Conservation (phyloP, 2,329 filamentous ascomycete species). For the Beauveria asiatica region DNA sequence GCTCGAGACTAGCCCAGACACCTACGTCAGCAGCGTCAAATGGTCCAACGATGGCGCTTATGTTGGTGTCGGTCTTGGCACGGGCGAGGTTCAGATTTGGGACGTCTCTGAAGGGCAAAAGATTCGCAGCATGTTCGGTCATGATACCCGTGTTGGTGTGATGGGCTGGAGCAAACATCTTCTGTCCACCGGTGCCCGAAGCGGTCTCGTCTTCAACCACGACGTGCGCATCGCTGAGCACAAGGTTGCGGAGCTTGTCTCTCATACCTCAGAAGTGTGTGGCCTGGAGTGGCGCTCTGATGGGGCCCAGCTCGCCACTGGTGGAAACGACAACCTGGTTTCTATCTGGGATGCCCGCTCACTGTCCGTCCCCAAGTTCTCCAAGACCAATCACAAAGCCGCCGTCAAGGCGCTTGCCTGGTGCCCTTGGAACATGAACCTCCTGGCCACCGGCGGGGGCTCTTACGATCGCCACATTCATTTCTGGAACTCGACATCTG, state of each 20-base stretch:
- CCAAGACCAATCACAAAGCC: constrained; percentile 98
- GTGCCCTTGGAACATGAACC: constrained; percentile 98
- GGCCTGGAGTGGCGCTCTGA: constrained; percentile 97
- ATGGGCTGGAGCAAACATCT: constrained; percentile 99
- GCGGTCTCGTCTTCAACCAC: constrained; percentile 94
- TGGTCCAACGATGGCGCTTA: constrained; percentile 98
- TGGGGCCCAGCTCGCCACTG: constrained; percentile 91
- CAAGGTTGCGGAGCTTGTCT: constrained; percentile 95
- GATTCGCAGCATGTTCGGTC: constrained; percentile 96
- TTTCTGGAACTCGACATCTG: constrained; percentile 99
- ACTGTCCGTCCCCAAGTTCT: constrained; percentile 90
- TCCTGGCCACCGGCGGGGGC: constrained; percentile 90
- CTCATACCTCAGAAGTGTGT: constrained; percentile 95
- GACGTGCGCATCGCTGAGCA: constrained; percentile 96
- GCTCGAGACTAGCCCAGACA: constrained; percentile 79
- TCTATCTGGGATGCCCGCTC: constrained; percentile 98
- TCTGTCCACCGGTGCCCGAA: constrained; percentile 88
- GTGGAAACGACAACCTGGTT: constrained; percentile 97
- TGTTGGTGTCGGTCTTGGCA: constrained; percentile 87
- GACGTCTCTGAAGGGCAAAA: constrained; percentile 92
- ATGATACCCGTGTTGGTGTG: constrained; percentile 91
- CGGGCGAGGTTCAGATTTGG: constrained; percentile 98
- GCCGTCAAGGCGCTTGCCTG: constrained; percentile 96
- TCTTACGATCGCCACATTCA: constrained; percentile 97
- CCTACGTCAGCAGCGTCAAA: constrained; percentile 96